Evolutionary conservation across 1,139 yeast species (phyloP).

Genomic region (Yamadazyma friedrichii): DNA sequence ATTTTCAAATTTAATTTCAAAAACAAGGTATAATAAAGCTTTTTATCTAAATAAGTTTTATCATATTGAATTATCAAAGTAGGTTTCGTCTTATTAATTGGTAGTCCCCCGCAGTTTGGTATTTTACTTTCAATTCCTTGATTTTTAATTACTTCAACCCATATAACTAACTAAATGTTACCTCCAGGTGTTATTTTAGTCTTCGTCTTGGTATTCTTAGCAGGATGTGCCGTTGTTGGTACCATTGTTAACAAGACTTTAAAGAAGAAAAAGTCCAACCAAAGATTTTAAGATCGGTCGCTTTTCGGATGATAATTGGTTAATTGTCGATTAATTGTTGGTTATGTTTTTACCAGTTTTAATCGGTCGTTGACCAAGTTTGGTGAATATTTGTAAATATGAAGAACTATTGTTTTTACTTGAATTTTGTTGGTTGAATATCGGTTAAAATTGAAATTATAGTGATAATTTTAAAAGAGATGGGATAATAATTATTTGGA

Average conservation of each 20-base stretch:
- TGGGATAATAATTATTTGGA: neutral
- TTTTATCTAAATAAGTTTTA: too few species aligned
- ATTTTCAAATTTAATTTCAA: neutral
- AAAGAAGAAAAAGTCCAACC: conserved; percentile 45
- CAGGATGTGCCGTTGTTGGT: conserved; percentile 35
- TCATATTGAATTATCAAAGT: too few species aligned
- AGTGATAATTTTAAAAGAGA: neutral
- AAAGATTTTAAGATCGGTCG: conserved; percentile 39
- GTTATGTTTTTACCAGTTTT: neutral
- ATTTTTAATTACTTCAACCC: neutral
- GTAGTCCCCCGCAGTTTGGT: neutral
- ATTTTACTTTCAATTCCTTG: conserved; percentile 1
- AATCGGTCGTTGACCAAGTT: neutral
- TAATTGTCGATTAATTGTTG: neutral
- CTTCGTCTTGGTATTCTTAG: conserved; percentile 46
- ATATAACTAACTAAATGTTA: conserved; percentile 29
- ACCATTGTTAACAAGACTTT: conserved; percentile 37
- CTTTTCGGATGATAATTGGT: neutral
- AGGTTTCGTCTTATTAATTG: too few species aligned
- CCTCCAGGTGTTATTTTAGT: conserved; percentile 55
- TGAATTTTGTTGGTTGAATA: conserved; percentile 1
- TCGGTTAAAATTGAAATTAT: too few species aligned
- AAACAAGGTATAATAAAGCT: neutral
- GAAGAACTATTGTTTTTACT: conserved; percentile 6
- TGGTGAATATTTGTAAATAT: neutral